Base-by-base conservation (phyloP, 192 early-diverging fungal genomes). In the Linnemannia schmuckeri region DNA sequence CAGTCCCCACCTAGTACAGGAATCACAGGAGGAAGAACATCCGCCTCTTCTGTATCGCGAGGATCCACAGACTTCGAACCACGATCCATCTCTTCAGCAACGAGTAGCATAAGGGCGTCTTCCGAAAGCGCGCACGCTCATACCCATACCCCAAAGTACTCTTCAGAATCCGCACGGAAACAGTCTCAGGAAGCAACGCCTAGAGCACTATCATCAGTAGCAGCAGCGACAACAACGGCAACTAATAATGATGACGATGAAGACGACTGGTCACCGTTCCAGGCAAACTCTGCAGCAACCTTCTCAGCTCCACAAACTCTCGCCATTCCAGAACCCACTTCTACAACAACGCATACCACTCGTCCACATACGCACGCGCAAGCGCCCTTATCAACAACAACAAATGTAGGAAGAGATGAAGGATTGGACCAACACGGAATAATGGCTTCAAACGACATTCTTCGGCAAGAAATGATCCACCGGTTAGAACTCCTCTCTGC, bases 391-490 rank as follows among this genome's bases (percentile, higher is more conserved):
- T n/a, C 6, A 61, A 3, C 61, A 66, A 33, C 57, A 33, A 52
- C 9, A 10, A 13, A 15, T 66, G 61, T 9, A 66, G 10, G 3
- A 12, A 61, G 4, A n/a, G 20, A 7, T 27, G 55, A 2, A 61
- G 55, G 49, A 52, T 10, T 27, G 61, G 30, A 12, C 10, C 30
- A 66, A 49, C 72, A 41, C 6, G 72, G 40, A 17, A 46, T 30
- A n/a, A n/a, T 24, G 33, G 18, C 71, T 1, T 42, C 73, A 37
- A 66, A 42, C 8, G 47, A 75, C 22, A 55, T 78, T 9, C 54
- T 79, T 15, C 70, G 82, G 20, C 82, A 84, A 73, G 82, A 84
- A 46, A 75, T 84, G 38, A 72, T 74, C 6, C 82, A 84, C 42
- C 30, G 82, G 9, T 27, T 84, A 46, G 72, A 84, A 46, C 47